Evolutionary conservation across 2,329 filamentous ascomycete species (phyloP), one percentile per base, ranked within the genome.

Genomic region (Diaporthe velutina): DNA sequence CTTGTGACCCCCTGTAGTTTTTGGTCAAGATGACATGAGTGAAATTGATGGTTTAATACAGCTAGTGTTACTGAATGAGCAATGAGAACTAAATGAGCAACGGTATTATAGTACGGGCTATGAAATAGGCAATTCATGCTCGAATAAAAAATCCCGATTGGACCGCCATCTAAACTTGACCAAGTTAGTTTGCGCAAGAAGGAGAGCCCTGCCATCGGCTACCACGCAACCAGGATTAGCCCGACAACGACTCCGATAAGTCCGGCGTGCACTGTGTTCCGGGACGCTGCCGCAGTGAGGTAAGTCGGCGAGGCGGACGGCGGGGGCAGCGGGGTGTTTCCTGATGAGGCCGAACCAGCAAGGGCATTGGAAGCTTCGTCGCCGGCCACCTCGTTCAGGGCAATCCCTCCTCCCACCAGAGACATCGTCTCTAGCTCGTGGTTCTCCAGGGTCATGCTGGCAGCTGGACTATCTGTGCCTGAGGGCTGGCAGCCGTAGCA

Each of bases 401-500:
- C 50, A 52, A 52, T 28, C 4, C 33, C 61, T 13, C 33, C 54
- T 19, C 71, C 64, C 15, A 45, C 40, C 15, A 75, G 35, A 12
- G 57, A 71, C 13, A 58, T 55, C 19, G 68, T 61, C 45, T 76
- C 60, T 28, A 70, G 45, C 52, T 72, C 73, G 35, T 70, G 66
- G 48, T 42, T 55, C 38, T 42, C 58, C 25, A 72, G 40, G n/a
- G 68, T 72, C 35, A 66, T 73, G 7, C 71, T 70, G 25, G 68
- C 40, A 28, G 42, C 70, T 10, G 52, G 48, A 9, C 25, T 50
- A 22, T 57, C 33, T 8, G 58, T n/a, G n/a, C 74, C 48, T 4
- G 71, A 79, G 1, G 78, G 76, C 8, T 50, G 73, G 71, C 80
- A 81, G 17, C 74, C 77, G 25, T 79, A 74, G 75, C 80, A 81